Evolutionary conservation across 2,329 filamentous ascomycete species (phyloP).

Genomic region (Nothophaeocryptopus gaeumannii): DNA sequence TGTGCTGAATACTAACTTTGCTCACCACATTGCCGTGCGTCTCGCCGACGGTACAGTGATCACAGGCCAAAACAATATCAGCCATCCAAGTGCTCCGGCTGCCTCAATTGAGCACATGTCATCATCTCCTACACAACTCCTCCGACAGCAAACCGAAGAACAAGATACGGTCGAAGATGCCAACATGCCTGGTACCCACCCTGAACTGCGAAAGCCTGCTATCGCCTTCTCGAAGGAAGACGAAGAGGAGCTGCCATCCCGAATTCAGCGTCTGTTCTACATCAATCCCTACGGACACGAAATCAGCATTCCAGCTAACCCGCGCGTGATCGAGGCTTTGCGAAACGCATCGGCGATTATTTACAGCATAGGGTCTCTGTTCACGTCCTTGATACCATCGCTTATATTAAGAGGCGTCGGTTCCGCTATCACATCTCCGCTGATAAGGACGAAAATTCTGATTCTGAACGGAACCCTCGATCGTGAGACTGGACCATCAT

Average conservation of each 20-base stretch:
- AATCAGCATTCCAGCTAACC: constrained; percentile 80
- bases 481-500: constrained; percentile 75
- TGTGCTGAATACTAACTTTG: constrained; percentile 91
- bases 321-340: constrained; percentile 71
- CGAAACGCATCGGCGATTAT: constrained; percentile 65
- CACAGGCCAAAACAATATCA: constrained; percentile 89
- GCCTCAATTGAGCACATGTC: constrained; percentile 27
- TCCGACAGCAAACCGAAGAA: constrained; percentile 45
- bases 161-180: constrained; percentile 73
- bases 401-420: constrained; percentile 76
- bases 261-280: constrained; percentile 87
- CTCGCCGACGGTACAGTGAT: constrained; percentile 74
- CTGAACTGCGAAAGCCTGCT: constrained; percentile 74
- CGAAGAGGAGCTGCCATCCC: constrained; percentile 70
- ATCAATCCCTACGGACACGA: constrained; percentile 99
- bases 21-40: constrained; percentile 86
- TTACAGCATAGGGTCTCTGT: constrained; percentile 91
- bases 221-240: constrained; percentile 75
- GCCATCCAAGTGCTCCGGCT: constrained; percentile 68
- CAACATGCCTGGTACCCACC: constrained; percentile 76
- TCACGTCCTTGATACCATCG: constrained; percentile 82
- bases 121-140: constrained; percentile 26
- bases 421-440: constrained; percentile 51
- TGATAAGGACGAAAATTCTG: constrained; percentile 69
- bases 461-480: constrained; percentile 82